Evolutionary conservation across 75 land plant genomes (phyloP).

Genomic region (Picea sitchensis): DNA sequence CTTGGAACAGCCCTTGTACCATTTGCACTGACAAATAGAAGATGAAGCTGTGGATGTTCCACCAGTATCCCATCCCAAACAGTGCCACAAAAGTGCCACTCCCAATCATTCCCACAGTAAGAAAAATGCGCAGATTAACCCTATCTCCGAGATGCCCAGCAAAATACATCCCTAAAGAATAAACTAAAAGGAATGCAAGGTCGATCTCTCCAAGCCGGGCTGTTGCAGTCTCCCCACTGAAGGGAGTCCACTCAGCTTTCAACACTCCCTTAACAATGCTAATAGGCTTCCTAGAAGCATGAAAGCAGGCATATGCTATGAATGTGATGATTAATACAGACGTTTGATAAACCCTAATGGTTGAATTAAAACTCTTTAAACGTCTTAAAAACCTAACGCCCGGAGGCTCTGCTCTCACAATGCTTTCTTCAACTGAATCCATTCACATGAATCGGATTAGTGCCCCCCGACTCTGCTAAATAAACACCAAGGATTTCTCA

Average conservation of each 20-base stretch:
- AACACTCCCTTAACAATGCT: slow-evolving; percentile 76
- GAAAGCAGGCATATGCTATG: slow-evolving; percentile 74
- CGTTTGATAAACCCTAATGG: slow-evolving; percentile 42
- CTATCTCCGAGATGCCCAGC: slow-evolving; percentile 83
- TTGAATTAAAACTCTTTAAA: not conserved
- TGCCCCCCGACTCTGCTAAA: too few species aligned
- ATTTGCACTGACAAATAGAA: slow-evolving; percentile 65
- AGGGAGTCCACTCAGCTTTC: slow-evolving; percentile 71
- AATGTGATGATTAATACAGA: slow-evolving; percentile 68
- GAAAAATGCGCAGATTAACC: slow-evolving; percentile 53
- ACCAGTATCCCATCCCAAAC: slow-evolving; percentile 78
- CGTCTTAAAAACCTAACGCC: slow-evolving; percentile 29
- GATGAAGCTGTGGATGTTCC: slow-evolving; percentile 56
- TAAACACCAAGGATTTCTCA: too few species aligned
- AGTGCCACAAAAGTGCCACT: slow-evolving; percentile 65
- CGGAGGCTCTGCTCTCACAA: slow-evolving; percentile 17
- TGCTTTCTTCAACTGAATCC: not conserved
- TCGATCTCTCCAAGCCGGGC: slow-evolving; percentile 74
- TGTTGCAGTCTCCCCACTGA: slow-evolving; percentile 54
- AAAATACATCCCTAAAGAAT: slow-evolving; percentile 69
- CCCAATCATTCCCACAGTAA: slow-evolving; percentile 82
- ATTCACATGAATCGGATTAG: too few species aligned
- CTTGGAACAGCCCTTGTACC: slow-evolving; percentile 78
- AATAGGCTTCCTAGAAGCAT: slow-evolving; percentile 70
- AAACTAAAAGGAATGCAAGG: slow-evolving; percentile 61